phyloP scores from a whole-genome alignment of 2,329 filamentous ascomycete species.

The Helminthosporium solani region DNA sequence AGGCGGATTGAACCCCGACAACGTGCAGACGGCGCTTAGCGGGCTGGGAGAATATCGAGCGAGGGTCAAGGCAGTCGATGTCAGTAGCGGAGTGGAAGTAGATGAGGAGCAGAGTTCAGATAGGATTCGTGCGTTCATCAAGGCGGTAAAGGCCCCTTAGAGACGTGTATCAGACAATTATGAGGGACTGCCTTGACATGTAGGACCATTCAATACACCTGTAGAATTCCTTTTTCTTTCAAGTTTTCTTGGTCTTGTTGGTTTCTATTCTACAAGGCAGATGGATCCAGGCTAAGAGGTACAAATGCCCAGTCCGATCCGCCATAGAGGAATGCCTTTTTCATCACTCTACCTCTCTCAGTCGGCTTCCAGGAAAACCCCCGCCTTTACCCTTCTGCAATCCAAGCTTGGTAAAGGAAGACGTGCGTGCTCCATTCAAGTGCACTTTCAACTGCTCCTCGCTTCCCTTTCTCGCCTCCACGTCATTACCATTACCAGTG shows the following conservation, averaged over 20 bases:
- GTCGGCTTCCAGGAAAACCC: background rate
- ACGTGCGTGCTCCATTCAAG: background rate
- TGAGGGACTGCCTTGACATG: too few species aligned
- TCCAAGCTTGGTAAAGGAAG: background rate
- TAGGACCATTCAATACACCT: too few species aligned
- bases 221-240: too few species aligned
- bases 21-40: constrained; percentile 67
- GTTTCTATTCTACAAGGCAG: too few species aligned
- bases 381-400: background rate
- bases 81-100: constrained; percentile 86
- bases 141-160: constrained; percentile 66
- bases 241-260: too few species aligned
- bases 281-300: too few species aligned
- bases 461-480: background rate
- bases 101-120: constrained; percentile 76
- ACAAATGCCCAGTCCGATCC: too few species aligned
- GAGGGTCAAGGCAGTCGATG: constrained; percentile 80
- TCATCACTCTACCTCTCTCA: constrained; percentile 6
- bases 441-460: background rate
- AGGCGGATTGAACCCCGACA: constrained; percentile 78
- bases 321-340: too few species aligned
- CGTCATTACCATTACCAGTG: background rate
- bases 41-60: constrained; percentile 61
- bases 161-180: too few species aligned
- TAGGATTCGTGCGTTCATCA: constrained; percentile 80